Conservation (phyloP, 805 yeast species). For the Candida nanaspora region DNA sequence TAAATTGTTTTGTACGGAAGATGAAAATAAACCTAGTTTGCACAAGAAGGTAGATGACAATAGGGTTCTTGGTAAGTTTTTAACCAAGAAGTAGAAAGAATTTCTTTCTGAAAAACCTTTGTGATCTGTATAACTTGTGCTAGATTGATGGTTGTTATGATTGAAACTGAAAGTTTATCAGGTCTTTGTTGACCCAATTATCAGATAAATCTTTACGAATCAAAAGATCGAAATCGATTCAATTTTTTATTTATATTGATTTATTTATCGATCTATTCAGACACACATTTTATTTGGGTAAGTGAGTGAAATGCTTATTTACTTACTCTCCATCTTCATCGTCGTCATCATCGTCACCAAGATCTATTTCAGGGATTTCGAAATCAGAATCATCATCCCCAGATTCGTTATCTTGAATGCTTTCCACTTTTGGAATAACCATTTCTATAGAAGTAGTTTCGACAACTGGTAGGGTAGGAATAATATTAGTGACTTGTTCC, state of each 20-base stretch:
- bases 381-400: slow-evolving; percentile 26
- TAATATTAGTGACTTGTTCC: slow-evolving; percentile 5
- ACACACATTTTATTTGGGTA: not conserved
- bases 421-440: not conserved
- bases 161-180: not conserved
- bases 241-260: not conserved
- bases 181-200: not conserved
- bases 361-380: slow-evolving; percentile 29
- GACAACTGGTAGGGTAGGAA: not conserved
- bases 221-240: not conserved
- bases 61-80: not conserved
- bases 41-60: slow-evolving; percentile 3
- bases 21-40: too few species aligned
- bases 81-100: not conserved
- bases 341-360: slow-evolving; percentile 22
- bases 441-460: not conserved
- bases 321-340: not conserved
- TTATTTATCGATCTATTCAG: too few species aligned
- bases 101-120: not conserved
- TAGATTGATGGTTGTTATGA: not conserved
- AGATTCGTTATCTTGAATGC: slow-evolving; percentile 3
- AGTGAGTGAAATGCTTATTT: not conserved
- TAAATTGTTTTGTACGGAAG: too few species aligned
- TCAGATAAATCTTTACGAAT: not conserved
- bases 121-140: slow-evolving; percentile 1